These are phyloP conservation scores for Ophioceras dolichostomum DNA, from an alignment of 2,329 filamentous ascomycete species.

Conservation along the genomic window DNA sequence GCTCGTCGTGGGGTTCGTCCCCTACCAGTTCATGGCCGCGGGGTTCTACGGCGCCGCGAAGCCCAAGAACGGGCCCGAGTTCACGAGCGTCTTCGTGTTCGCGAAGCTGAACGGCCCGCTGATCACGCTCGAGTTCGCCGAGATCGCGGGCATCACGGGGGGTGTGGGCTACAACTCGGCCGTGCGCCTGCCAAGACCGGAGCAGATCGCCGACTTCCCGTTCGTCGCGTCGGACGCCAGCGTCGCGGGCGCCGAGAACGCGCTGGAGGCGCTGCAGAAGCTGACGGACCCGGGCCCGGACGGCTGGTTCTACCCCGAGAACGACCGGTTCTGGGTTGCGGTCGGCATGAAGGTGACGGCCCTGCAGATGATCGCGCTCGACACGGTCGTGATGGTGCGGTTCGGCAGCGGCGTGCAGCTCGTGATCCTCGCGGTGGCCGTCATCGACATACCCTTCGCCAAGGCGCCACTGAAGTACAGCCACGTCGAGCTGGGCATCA, in stretches of 20 bases:
- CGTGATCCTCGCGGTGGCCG: slow-evolving; percentile 19
- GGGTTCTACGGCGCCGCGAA: slow-evolving; percentile 22
- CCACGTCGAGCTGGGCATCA: slow-evolving; percentile 24
- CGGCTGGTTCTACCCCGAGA: slow-evolving; percentile 18
- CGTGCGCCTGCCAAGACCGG: slow-evolving; percentile 17
- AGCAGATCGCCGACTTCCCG: slow-evolving; percentile 17
- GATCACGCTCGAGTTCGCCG: slow-evolving; percentile 22
- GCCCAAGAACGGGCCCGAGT: slow-evolving; percentile 6
- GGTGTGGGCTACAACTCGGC: slow-evolving; percentile 28
- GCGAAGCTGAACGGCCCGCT: slow-evolving; percentile 24
- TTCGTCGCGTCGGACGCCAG: slow-evolving; percentile 11
- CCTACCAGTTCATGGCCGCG: slow-evolving; percentile 24
- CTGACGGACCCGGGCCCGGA: slow-evolving; percentile 8
- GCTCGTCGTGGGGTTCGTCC: slow-evolving; percentile 17
- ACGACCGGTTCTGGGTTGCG: slow-evolving; percentile 22
- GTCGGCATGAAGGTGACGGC: slow-evolving; percentile 23
- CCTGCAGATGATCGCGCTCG: slow-evolving; percentile 21
- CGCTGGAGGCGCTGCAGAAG: slow-evolving; percentile 7
- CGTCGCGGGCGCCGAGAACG: neutral
- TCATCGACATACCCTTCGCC: slow-evolving; percentile 15
- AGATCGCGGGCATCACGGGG: slow-evolving; percentile 19
- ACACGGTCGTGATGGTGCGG: slow-evolving; percentile 21
- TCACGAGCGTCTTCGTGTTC: slow-evolving; percentile 22
- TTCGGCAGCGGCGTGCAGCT: slow-evolving; percentile 18
- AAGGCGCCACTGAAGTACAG: slow-evolving; percentile 13